Base-by-base conservation (phyloP, 148 eudicot species). In the Camellia lanceoleosa region DNA sequence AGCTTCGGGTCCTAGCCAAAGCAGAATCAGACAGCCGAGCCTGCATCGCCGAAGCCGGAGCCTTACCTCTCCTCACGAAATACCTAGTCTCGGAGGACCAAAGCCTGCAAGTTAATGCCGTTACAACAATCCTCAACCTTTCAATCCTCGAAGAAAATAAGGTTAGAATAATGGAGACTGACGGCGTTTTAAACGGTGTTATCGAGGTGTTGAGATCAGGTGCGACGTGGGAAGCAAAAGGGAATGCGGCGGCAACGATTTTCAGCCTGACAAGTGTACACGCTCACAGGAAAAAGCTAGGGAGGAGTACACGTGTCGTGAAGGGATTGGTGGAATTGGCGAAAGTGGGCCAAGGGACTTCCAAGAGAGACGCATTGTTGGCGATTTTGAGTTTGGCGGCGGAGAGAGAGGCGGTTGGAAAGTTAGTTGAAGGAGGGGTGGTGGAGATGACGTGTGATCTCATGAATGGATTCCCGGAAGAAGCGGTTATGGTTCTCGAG, bases 161-260 rank as follows among this genome's bases (percentile, higher is more conserved):
- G 78, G 79, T 56, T 1, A 83, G 84, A 78, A 95, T 95, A 72
- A 90, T 95, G 93, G 98, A 93, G 80, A 89, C 88, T 0, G 97
- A 92, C 18, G 92, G 91, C 0, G 93, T 91, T 2, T 61, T 93
- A 0, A 89, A 88, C 78, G 98, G 97, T 18, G 83, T 95, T 10
- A 85, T 90, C 30, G 92, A 90, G 69, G 97, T 90, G 69, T 75
- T 95, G 14, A 89, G 91, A 13, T 87, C 90, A 2, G 98, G 97
- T 49, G 90, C 89, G 43, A 88, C 94, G 11, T 93, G 97, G 97
- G 98, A 95, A 82, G 97, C 98, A 13, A 95, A 93, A 82, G 97
- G 91, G 3, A 95, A 95, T 74, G 98, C 98, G 11, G 98, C 98
- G 0, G 97, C 97, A 0, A 88, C 98, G 10, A 69, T 95, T 7